phyloP scores from a whole-genome alignment of 805 yeast genomes.

The Ogataea thermomethanolica region DNA sequence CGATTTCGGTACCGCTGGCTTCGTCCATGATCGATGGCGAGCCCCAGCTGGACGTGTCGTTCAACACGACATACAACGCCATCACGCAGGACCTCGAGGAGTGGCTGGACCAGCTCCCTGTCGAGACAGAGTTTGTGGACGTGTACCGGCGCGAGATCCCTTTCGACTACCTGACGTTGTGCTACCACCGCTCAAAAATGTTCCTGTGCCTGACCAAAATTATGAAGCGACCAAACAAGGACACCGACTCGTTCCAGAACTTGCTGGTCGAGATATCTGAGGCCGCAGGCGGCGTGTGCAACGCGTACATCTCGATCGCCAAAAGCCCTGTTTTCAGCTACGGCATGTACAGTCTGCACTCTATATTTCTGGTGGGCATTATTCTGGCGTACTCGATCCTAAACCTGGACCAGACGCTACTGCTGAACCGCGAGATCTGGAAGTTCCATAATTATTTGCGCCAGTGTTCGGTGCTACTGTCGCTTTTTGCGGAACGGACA shows the following conservation, averaged over 20 bases:
- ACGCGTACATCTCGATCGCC: slow-evolving; percentile 12
- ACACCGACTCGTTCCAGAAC: slow-evolving; percentile 1
- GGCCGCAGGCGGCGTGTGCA: slow-evolving; percentile 20
- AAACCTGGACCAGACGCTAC: slow-evolving; percentile 9
- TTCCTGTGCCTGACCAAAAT: slow-evolving; percentile 12
- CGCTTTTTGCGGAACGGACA: slow-evolving; percentile 18
- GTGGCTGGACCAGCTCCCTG: slow-evolving; percentile 13
- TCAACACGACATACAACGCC: slow-evolving; percentile 1
- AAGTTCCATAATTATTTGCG: slow-evolving; percentile 14
- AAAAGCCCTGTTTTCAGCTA: slow-evolving; percentile 14
- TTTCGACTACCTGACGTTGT: slow-evolving; percentile 14
- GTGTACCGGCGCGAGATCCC: slow-evolving; percentile 14
- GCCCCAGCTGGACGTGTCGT: slow-evolving; percentile 1
- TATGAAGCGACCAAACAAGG: slow-evolving; percentile 6
- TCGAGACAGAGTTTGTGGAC: slow-evolving; percentile 9
- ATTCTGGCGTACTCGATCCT: slow-evolving; percentile 16
- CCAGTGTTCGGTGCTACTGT: slow-evolving; percentile 17
- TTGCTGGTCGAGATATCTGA: slow-evolving; percentile 11
- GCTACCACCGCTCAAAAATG: slow-evolving; percentile 17
- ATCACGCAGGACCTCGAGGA: slow-evolving; percentile 10
- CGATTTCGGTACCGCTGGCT: slow-evolving; percentile 10
- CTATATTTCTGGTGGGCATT: slow-evolving; percentile 17
- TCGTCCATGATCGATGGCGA: background rate
- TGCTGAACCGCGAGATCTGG: slow-evolving; percentile 4
- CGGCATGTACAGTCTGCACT: slow-evolving; percentile 20